Conservation (phyloP, 345 rosid genomes). For the Moringa oleifera region DNA sequence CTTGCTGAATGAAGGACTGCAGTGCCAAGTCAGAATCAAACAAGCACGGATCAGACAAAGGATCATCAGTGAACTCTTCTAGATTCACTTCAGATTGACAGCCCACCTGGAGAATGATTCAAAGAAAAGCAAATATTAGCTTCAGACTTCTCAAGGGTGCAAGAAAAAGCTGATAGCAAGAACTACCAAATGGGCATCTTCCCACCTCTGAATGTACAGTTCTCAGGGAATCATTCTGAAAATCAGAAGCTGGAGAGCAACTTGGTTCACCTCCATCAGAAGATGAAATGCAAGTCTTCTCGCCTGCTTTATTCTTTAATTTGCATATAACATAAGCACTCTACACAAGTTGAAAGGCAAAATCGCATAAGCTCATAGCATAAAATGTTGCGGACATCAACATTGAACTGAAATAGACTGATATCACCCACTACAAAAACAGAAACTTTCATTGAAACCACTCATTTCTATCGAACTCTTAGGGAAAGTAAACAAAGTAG, state of each 20-base stretch:
- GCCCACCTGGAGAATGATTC: conserved; percentile 9
- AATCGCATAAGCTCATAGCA: neutral
- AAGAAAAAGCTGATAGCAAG: neutral
- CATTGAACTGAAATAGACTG: too few species aligned
- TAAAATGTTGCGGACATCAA: neutral
- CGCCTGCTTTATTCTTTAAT: conserved; percentile 20
- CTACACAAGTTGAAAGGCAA: conserved; percentile 15
- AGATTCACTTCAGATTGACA: neutral
- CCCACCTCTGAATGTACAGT: conserved; percentile 10
- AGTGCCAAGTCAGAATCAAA: neutral
- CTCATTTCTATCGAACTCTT: too few species aligned
- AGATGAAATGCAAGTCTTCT: neutral
- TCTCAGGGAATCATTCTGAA: neutral
- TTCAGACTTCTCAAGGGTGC: neutral
- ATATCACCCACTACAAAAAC: too few species aligned
- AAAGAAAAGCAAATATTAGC: conserved; percentile 8
- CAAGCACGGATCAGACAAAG: too few species aligned
- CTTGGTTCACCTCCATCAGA: conserved; percentile 1
- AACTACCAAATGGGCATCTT: neutral
- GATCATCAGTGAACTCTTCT: neutral
- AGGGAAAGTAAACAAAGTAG: too few species aligned
- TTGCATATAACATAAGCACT: conserved; percentile 24
- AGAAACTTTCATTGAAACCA: too few species aligned
- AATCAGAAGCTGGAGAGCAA: conserved; percentile 4
- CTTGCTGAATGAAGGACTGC: neutral